Base-by-base conservation (phyloP, 257 asterid genomes). In the Solanum ahanhuiri region DNA sequence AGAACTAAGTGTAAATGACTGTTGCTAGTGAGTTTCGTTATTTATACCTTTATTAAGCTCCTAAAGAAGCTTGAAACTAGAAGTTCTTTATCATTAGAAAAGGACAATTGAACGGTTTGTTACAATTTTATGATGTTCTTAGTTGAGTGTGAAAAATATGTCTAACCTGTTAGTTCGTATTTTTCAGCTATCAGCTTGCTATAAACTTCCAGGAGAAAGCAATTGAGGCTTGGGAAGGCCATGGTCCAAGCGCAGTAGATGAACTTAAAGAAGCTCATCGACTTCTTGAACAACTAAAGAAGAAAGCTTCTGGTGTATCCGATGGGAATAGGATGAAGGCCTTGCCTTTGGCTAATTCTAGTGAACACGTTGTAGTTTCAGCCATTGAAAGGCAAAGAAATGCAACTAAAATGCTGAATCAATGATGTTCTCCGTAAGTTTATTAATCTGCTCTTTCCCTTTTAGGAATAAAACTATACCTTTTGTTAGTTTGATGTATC, bases 191-290 rank as follows among this genome's bases (percentile, higher is more conserved):
- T 82, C 91, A 93, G 20, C 89, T 94, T 69, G 98, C 99, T 25
- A 89, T 96, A 23, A 91, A 88, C 91, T 93, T 94, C 84, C 99
- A 95, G 84, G 95, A 96, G 93, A 92, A 93, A 86, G 99, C 88
- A 64, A 90, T 95, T n/a, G 98, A 95, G 88, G 93, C 94, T 85
- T 92, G 94, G 95, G 94, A 93, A 88, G 95, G 92, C 58, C 98
- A 94, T 7, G 98, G 98, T 39, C 91, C 93, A 35, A 91, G 93
- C 70, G 98, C 95, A 51, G 84, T 90, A 88, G 97, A 95, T 22
- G 97, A 96, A 88, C 92, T 91, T 84, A 88, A 90, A 43, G 98
- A 94, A 92, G 99, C 98, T 75, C 84, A 81, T 45, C 81, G 67
- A 87, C 87, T 93, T 69, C 93, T 95, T 69, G 94, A 93, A 73